Base-by-base conservation (phyloP, 2,329 filamentous ascomycete genomes). In the Orbilia blumenaviensis region DNA sequence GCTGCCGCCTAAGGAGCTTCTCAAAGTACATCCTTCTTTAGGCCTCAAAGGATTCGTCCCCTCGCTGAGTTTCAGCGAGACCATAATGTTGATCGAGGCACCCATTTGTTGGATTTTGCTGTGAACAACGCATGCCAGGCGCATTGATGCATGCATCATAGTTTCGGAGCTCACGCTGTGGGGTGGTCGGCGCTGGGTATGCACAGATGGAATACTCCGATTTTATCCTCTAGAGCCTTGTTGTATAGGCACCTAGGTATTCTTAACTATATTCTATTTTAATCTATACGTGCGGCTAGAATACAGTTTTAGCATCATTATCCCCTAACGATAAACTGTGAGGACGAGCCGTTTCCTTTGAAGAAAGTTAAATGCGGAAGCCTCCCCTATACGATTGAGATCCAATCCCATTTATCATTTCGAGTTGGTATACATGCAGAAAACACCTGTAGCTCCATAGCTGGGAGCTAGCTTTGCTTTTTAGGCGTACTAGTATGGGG, bases 31-130 rank as follows among this genome's bases (percentile, higher is more conserved):
- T 34, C 27, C 48, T 54, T 54, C 21, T n/a, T 16, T 54, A 54
- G 48, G 48, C 48, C 27, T 18, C 52, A 56, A 56, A 38, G 52
- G 32, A 38, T 56, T 3, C 9, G 9, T 7, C 18, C 32, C 29
- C 32, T 54, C 29, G 38, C 12, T 38, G 34, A 34, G n/a, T 34
- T 54, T 16, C 14, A 18, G 8, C 4, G n/a, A 56, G 14, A 10
- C 23, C 50, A 36, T 4, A 23, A 36, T 23, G 9, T 21, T 44
- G 4, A 2, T 38, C 6, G 48, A 34, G 32, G 52, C 52, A 56
- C 25, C 52, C 29, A 56, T 56, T 56, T 56, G 52, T 56, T 56
- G 52, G 52, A 56, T 56, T 56, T 36, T 56, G 32, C 23, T n/a
- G 32, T n/a, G 18, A 5, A 10, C 32, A 56, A 56, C 52, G 18